Conservation (phyloP, 495 filamentous ascomycete genomes). For the Neurospora sublineolata region DNA sequence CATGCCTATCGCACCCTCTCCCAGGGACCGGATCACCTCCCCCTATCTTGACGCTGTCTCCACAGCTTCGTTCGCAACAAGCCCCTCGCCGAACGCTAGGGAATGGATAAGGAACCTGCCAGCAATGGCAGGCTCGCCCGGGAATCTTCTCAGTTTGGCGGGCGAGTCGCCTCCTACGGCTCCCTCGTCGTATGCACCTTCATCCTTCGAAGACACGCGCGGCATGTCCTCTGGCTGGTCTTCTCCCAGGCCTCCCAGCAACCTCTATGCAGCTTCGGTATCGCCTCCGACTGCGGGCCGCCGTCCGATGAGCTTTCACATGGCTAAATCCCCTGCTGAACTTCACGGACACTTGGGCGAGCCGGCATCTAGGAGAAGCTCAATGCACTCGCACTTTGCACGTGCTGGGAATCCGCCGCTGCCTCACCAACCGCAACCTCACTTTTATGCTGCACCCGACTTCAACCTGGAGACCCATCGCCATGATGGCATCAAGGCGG, state of each 20-base stretch:
- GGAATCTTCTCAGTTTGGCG: conserved; percentile 41
- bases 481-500: conserved; percentile 41
- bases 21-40: conserved; percentile 20
- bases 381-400: conserved; percentile 48
- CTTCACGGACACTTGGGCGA: conserved; percentile 30
- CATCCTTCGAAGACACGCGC: conserved; percentile 41
- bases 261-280: conserved; percentile 30
- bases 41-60: conserved; percentile 34
- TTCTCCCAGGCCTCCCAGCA: conserved; percentile 25
- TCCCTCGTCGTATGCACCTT: conserved; percentile 42
- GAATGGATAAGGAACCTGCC: conserved; percentile 41
- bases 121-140: conserved; percentile 41
- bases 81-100: conserved; percentile 36
- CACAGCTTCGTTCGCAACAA: conserved; percentile 34
- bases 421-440: conserved; percentile 71
- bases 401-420: conserved; percentile 50
- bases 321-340: conserved; percentile 33
- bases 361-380: conserved; percentile 37
- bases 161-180: conserved; percentile 43
- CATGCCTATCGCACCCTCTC: neutral
- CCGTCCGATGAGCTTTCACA: conserved; percentile 41
- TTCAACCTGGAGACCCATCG: conserved; percentile 54
- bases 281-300: conserved; percentile 36
- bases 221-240: conserved; percentile 32
- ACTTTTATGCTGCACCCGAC: conserved; percentile 54